Evolutionary conservation across 225 moss, liverwort and hornwort genomes (phyloP).

Genomic region (Climacium dendroides): DNA sequence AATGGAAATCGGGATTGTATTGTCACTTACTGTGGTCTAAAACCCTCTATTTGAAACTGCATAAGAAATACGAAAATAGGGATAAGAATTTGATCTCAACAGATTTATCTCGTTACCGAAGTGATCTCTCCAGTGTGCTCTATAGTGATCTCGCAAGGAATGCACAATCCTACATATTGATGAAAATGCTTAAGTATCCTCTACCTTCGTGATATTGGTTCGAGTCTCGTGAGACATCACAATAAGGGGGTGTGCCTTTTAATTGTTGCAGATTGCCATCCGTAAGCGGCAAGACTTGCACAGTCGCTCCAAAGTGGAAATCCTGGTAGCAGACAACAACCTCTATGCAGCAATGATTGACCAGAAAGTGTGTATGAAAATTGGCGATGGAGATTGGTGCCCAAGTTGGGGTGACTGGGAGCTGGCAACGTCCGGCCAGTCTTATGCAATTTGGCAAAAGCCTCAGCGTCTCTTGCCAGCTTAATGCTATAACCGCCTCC

Average conservation of each 20-base stretch:
- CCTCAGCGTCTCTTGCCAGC: slow-evolving; percentile 29
- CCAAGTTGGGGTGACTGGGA: slow-evolving; percentile 68
- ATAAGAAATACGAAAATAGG: neutral
- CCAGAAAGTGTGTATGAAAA: slow-evolving; percentile 75
- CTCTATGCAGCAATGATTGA: slow-evolving; percentile 85
- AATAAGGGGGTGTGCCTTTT: neutral
- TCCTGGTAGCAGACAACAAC: slow-evolving; percentile 57
- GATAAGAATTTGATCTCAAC: neutral
- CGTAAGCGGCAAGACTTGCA: slow-evolving; percentile 64
- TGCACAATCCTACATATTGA: neutral
- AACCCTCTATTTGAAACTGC: neutral
- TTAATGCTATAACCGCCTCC: neutral
- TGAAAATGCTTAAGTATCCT: neutral
- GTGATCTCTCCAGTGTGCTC: neutral
- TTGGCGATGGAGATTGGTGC: slow-evolving; percentile 83
- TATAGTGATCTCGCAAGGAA: neutral
- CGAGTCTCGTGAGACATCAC: neutral
- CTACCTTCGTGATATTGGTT: neutral
- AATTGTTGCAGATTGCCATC: slow-evolving; percentile 40
- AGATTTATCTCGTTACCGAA: neutral
- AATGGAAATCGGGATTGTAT: neutral
- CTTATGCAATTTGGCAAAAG: slow-evolving; percentile 89
- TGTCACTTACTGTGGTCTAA: too few species aligned
- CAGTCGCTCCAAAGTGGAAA: slow-evolving; percentile 65
- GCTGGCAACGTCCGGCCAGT: slow-evolving; percentile 70